Conservation (phyloP, 305 asterid species). For the Fraxinus baroniana region DNA sequence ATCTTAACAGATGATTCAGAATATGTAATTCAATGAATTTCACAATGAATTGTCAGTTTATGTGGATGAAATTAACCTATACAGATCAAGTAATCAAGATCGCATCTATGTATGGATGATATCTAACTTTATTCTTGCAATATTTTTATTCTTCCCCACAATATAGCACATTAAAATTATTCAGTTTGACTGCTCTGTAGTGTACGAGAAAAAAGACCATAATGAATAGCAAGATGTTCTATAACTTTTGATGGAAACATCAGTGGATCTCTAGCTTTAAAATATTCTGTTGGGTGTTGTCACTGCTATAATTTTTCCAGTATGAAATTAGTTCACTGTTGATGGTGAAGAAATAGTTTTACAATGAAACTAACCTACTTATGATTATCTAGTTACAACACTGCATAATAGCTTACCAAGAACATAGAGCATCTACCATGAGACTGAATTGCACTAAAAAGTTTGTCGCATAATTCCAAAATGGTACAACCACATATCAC, state of each 20-base stretch:
- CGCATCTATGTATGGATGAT: background rate
- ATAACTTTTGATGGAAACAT: background rate
- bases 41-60: background rate
- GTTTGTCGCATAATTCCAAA: background rate
- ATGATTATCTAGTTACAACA: background rate
- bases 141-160: conserved; percentile 3
- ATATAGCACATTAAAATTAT: background rate
- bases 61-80: conserved; percentile 16
- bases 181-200: conserved; percentile 1
- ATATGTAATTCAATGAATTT: conserved; percentile 22
- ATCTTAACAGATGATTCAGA: conserved; percentile 32
- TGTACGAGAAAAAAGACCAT: background rate
- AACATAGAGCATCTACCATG: background rate
- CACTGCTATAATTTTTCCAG: background rate
- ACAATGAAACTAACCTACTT: background rate
- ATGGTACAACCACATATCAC: background rate
- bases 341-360: background rate
- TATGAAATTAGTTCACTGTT: background rate
- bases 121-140: conserved; percentile 19
- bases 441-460: background rate
- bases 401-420: background rate
- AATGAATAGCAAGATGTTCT: background rate
- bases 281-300: background rate
- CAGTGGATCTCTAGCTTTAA: background rate
- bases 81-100: background rate